A percentile compares a stretch with the other conserved stretches of the same genome.
Conservation (phyloP, 169 alveolate genomes). For the Plasmodium knowlesi region DNA sequence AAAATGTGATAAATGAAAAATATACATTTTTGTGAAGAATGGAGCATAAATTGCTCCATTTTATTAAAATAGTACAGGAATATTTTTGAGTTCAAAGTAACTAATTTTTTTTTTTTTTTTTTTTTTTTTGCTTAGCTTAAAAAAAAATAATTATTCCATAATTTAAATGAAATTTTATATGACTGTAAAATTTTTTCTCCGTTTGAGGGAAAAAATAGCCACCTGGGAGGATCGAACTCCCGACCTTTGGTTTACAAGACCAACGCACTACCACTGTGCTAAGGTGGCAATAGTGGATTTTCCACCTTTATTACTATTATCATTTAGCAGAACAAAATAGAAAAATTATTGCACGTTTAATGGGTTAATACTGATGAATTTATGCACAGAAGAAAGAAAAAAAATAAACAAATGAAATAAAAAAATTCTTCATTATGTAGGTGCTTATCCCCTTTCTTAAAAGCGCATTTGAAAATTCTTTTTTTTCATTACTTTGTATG, state of each 20-base stretch:
- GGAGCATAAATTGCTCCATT: not conserved
- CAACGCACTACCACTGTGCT: slow-evolving; percentile 94
- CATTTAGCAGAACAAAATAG: not conserved
- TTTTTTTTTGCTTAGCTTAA: no score
- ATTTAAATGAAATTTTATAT: no score
- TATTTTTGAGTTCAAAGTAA: not conserved
- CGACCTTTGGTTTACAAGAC: slow-evolving; percentile 94
- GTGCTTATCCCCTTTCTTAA: not conserved
- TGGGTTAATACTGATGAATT: not conserved
- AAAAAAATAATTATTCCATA: no score
- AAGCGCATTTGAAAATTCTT: not conserved
- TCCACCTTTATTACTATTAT: not conserved
- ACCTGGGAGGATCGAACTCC: slow-evolving; percentile 94
- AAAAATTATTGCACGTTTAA: not conserved
- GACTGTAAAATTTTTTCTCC: not conserved
- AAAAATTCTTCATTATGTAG: not conserved
- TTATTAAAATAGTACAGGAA: no score
- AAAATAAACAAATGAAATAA: not conserved
- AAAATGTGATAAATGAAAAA: no score
- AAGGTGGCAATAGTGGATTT: slow-evolving; percentile 84
- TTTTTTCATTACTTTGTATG: not conserved
- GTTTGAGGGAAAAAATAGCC: slow-evolving; percentile 81
- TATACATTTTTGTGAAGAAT: not conserved
- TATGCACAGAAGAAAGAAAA: not conserved
- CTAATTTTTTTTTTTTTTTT: no score